These are phyloP conservation scores for Tolypocladium paradoxum DNA, from an alignment of 2,329 filamentous ascomycete species.

Conservation along the genomic window DNA sequence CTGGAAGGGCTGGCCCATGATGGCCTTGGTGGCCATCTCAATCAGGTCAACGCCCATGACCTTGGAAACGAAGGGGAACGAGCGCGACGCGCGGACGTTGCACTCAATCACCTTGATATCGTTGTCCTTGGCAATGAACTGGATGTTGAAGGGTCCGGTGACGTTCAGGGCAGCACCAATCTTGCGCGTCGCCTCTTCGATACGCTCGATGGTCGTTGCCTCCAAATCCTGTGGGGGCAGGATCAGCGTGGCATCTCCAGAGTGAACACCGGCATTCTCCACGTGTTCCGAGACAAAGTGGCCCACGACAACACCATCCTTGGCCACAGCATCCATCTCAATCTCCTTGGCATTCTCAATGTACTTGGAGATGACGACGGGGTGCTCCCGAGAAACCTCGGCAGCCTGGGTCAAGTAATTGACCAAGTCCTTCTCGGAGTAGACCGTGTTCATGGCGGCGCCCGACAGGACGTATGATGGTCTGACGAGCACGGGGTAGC, in stretches of 20 bases:
- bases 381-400: constrained; percentile 89
- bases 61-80: constrained; percentile 97
- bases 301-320: constrained; percentile 77
- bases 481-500: constrained; percentile 87
- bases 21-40: constrained; percentile 96
- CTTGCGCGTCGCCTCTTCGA: constrained; percentile 90
- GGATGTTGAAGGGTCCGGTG: constrained; percentile 95
- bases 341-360: constrained; percentile 99
- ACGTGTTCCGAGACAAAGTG: constrained; percentile 99
- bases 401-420: constrained; percentile 82
- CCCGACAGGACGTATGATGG: constrained; percentile 96
- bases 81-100: constrained; percentile 91
- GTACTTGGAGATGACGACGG: constrained; percentile 98
- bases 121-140: constrained; percentile 99
- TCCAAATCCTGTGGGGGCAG: constrained; percentile 90
- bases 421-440: constrained; percentile 86
- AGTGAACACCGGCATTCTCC: constrained; percentile 97
- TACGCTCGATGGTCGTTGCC: constrained; percentile 75
- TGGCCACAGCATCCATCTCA: constrained; percentile 96
- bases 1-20: constrained; percentile 71
- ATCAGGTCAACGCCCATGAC: constrained; percentile 97
- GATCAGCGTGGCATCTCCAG: constrained; percentile 92
- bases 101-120: constrained; percentile 99
- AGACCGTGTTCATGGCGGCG: constrained; percentile 98
- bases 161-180: constrained; percentile 91